A percentile compares a stretch with the other conserved stretches of the same genome.
Evolutionary conservation across 345 rosid genomes (phyloP).

Genomic region (Laguncularia racemosa): DNA sequence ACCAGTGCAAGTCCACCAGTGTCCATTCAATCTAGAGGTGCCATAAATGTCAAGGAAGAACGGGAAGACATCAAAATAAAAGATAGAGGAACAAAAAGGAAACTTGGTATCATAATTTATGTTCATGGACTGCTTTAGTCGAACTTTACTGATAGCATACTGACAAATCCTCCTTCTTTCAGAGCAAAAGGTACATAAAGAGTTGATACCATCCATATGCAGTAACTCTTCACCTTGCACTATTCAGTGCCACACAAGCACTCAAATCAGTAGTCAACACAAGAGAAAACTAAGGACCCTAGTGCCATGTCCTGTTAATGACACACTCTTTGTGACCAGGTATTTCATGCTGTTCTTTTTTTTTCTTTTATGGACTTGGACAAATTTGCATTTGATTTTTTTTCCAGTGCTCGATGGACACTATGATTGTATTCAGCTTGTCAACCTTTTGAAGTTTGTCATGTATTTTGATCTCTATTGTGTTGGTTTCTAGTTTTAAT

Average conservation of each 20-base stretch:
- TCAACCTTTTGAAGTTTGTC: too few species aligned
- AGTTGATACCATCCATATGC: constrained; percentile 58
- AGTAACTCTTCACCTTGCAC: constrained; percentile 43
- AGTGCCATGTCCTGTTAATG: constrained; percentile 61
- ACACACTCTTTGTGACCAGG: constrained; percentile 86
- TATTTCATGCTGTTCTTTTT: constrained; percentile 12
- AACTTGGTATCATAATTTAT: constrained; percentile 35
- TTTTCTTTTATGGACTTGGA: neutral
- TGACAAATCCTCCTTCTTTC: constrained; percentile 19
- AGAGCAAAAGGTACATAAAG: constrained; percentile 74
- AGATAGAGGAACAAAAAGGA: constrained; percentile 60
- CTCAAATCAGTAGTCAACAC: constrained; percentile 79
- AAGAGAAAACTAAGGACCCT: constrained; percentile 89
- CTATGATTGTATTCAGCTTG: neutral
- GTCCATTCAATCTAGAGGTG: constrained; percentile 13
- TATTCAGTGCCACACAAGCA: constrained; percentile 48
- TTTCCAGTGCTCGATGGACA: neutral
- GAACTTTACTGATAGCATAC: neutral
- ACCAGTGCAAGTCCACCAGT: constrained; percentile 14
- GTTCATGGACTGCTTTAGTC: neutral
- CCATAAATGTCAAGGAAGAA: constrained; percentile 33
- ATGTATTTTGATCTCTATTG: too few species aligned
- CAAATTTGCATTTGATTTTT: neutral
- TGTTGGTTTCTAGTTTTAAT: too few species aligned
- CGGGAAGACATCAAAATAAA: constrained; percentile 25